phyloP scores from a whole-genome alignment of 441 rosid genomes.

The Dalechampia spathulata region DNA sequence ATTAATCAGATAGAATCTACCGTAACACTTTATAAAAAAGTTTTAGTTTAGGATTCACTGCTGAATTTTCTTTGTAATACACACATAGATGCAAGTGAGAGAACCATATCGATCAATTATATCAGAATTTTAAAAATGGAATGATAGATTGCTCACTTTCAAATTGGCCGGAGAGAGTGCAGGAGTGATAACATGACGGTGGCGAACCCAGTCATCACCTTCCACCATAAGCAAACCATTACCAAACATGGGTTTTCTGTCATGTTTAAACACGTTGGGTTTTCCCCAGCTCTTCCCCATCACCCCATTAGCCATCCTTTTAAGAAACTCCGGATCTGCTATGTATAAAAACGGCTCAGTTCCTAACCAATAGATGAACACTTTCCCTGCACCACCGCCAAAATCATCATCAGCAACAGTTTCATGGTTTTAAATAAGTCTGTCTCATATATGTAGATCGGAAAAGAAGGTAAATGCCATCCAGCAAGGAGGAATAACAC shows the following conservation, averaged over 20 bases:
- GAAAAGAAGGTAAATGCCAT: too few relatives aligned
- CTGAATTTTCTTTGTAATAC: too few relatives aligned
- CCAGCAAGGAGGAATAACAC: too few relatives aligned
- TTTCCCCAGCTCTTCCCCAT: constrained; percentile 97
- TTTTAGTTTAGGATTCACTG: too few relatives aligned
- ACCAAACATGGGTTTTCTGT: constrained; percentile 93
- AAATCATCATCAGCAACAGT: background rate
- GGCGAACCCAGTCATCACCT: constrained; percentile 93
- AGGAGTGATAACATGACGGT: constrained; percentile 85
- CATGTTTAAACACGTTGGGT: constrained; percentile 71
- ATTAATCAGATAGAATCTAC: background rate
- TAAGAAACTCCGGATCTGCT: constrained; percentile 91
- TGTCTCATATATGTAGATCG: too few relatives aligned
- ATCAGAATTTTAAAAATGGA: too few relatives aligned
- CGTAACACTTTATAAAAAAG: too few relatives aligned
- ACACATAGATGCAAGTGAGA: too few relatives aligned
- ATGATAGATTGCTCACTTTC: constrained; percentile 38
- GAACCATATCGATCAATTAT: too few relatives aligned
- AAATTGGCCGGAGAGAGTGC: constrained; percentile 78
- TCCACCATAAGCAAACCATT: constrained; percentile 83
- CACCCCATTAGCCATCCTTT: constrained; percentile 59
- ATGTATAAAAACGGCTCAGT: constrained; percentile 86
- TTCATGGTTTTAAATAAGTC: too few relatives aligned
- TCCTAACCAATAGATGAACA: constrained; percentile 92
- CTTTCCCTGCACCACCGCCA: constrained; percentile 56